Evolutionary conservation across 139 green algal genomes (phyloP).

Genomic region (Pedinophyceae sp.): DNA sequence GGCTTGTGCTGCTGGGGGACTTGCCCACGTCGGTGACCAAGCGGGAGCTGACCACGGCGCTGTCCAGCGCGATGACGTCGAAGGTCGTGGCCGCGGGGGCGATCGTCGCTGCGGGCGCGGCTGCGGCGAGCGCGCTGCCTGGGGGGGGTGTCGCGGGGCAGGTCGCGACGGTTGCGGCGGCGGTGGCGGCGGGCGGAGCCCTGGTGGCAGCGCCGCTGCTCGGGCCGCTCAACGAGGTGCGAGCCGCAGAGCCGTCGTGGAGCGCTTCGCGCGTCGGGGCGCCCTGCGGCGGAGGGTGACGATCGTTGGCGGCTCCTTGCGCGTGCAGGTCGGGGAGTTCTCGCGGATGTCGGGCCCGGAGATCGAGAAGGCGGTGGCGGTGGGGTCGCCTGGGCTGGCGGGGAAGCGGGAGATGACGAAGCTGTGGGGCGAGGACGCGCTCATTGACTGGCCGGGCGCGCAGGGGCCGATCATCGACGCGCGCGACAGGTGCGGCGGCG

Average conservation of each 20-base stretch:
- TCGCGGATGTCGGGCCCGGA: conserved; percentile 24
- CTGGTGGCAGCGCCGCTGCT: conserved; percentile 20
- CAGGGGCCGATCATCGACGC: conserved; percentile 46
- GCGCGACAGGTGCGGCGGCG: no score
- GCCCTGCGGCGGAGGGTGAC: neutral
- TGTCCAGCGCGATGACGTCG: conserved; percentile 15
- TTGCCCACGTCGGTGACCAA: conserved; percentile 21
- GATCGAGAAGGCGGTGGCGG: conserved; percentile 54
- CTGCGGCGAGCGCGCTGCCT: neutral
- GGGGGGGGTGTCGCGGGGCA: neutral
- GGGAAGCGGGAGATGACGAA: conserved; percentile 13
- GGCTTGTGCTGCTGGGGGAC: conserved; percentile 51
- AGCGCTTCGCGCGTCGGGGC: conserved; percentile 18
- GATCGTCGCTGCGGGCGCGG: conserved; percentile 2
- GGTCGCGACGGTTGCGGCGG: conserved; percentile 7
- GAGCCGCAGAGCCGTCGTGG: conserved; percentile 47
- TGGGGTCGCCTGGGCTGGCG: conserved; percentile 16
- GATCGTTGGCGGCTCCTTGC: conserved; percentile 3
- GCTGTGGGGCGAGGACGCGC: conserved; percentile 68
- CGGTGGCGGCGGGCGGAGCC: conserved; percentile 1
- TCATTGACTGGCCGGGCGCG: conserved; percentile 70
- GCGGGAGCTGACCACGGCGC: conserved; percentile 23
- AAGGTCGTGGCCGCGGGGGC: conserved; percentile 9
- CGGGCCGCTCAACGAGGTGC: conserved; percentile 43
- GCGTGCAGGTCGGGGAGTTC: neutral